Base-by-base conservation (phyloP, 495 filamentous ascomycete species). In the Podospora sp. region DNA sequence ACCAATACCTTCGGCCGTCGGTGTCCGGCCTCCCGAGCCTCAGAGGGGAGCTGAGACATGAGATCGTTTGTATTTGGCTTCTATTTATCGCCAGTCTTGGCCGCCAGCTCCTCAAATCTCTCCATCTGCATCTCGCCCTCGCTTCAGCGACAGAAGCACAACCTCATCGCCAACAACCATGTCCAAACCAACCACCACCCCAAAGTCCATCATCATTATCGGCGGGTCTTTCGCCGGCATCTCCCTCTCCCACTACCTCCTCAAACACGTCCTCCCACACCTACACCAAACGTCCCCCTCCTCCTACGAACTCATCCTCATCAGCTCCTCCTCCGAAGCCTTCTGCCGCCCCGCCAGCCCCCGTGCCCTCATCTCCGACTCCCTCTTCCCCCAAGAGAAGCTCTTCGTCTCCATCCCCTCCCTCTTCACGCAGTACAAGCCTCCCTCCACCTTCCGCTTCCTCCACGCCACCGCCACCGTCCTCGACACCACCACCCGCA, bases 151-250 rank as follows among this genome's bases (percentile, higher is more conserved):
- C 9, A 24, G 12, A 2, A 7, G 3, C 24, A 24, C 52, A 24
- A 9, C 2, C 52, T 55, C 20, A 55, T n/a, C 24, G 5, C 21
- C 6, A 24, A 6, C 20, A 2, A 22, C 2, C 16, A 55, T 55
- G 21, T 6, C 52, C 14, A 55, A 24, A n/a, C 7, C 52, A 35
- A 18, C 57, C 2, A 33, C 57, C 7, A 29, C 9, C 57, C 12
- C 22, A 50, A 62, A 57, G 21, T 57, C 33, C 29, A 80, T 85
- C 61, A 64, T 87, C 63, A 80, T 88, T 61, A 73, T 86, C 29
- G 85, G 85, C 24, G 84, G 78, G 35, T 87, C 84, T 51, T 86
- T 83, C 70, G 83, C 51, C 51, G 85, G 84, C 25, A 59, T 85
- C 14, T 82, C 82, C 6, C 78, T 76, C 8, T 81, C 84, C 6